phyloP scores from a whole-genome alignment of 2,329 filamentous ascomycete species.

The Fusarium protoensiforme region DNA sequence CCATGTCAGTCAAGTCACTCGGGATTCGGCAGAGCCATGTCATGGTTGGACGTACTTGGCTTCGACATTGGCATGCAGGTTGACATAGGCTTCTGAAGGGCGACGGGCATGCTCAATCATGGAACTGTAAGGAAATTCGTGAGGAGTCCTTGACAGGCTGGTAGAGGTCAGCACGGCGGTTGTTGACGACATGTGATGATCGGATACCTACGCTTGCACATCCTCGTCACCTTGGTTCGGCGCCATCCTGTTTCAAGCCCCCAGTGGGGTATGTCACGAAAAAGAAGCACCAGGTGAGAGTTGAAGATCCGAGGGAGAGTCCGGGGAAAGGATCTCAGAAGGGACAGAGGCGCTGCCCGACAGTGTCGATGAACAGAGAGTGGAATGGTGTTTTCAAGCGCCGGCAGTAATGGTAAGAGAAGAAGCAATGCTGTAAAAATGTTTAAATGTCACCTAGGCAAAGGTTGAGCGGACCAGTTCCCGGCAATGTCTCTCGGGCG shows the following conservation, averaged over 20 bases:
- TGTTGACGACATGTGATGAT: background rate
- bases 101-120: slow-evolving; percentile 51
- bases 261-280: slow-evolving; percentile 1
- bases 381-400: background rate
- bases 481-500: slow-evolving; percentile 25
- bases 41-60: slow-evolving; percentile 53
- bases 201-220: slow-evolving; percentile 40
- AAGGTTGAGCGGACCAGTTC: slow-evolving; percentile 6
- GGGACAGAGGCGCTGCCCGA: slow-evolving; percentile 10
- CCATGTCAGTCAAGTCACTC: slow-evolving; percentile 21
- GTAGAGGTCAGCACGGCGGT: slow-evolving; percentile 25
- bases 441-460: slow-evolving; percentile 8
- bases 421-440: background rate
- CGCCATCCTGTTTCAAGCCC: slow-evolving; percentile 28
- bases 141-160: slow-evolving; percentile 38
- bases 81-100: slow-evolving; percentile 48
- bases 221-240: slow-evolving; percentile 41
- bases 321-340: background rate
- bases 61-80: slow-evolving; percentile 59
- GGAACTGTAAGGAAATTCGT: slow-evolving; percentile 44
- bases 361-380: background rate
- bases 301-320: background rate
- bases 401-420: background rate
- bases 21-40: background rate
- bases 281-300: background rate